Evolutionary conservation across 2,329 filamentous ascomycete genomes (phyloP), one percentile per base, ranked within the genome.

Genomic region (Ophiostoma montium): DNA sequence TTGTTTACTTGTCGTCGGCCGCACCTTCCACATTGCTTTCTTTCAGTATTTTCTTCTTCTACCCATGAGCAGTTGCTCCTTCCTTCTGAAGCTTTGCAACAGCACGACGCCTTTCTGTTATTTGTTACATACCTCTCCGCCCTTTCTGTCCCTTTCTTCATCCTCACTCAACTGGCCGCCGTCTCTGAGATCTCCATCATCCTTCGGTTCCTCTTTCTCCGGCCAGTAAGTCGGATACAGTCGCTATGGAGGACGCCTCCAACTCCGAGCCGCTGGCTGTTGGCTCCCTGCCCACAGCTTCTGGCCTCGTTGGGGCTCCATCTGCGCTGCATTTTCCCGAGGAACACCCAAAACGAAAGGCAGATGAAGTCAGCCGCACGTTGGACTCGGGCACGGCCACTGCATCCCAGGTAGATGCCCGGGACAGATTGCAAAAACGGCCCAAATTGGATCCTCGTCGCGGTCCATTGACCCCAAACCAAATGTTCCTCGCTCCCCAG

Each of bases 391-490:
- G 30, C 7, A 30, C n/a, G 21, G 11, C 13, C 15, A 9, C 8
- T 16, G 13, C 8, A 8, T 5, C 23, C 30, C 15, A 7, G 13
- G 6, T 18, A 9, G n/a, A 30, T 9, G 9, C 23, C 8, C 5
- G 39, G 39, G 16, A 30, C 16, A 23, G 21, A 11, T 11, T 5
- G 9, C 23, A n/a, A 27, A 42, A 65, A 46, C 64, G 58, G 57
- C 52, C 59, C 45, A 63, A 57, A 50, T 35, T 63, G 50, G 55
- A 49, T 11, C 45, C 16, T 9, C 23, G 13, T 27, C 13, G 6
- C 30, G 38, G 13, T 11, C 8, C 23, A 15, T 18, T 30, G 21
- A 30, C 39, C 7, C 39, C 39, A 30, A 15, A n/a, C 9, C n/a
- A 13, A 5, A 23, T 30, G 11, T 42, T 16, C n/a, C n/a, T 11